phyloP scores from a whole-genome alignment of 2,329 filamentous ascomycete species.

The Venturia carpophila region DNA sequence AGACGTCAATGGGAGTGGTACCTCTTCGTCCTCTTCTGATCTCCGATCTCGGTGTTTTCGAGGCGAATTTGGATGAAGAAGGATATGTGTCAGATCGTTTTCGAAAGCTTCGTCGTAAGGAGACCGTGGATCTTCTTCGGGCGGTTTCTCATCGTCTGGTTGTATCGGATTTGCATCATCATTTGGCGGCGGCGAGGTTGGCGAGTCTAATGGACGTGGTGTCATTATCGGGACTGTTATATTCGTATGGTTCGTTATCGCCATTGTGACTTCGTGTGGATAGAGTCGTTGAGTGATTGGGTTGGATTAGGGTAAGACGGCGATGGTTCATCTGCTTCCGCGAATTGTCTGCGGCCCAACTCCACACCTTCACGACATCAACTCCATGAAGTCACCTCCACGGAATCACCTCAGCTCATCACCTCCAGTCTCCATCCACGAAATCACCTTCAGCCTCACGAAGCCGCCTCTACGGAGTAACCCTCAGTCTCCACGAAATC shows the following conservation, averaged over 20 bases:
- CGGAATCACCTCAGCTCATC: neutral
- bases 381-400: neutral
- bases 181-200: neutral
- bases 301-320: neutral
- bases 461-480: neutral
- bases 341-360: slow-evolving; percentile 1
- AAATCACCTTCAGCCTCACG: neutral
- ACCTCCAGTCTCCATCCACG: too few relatives aligned
- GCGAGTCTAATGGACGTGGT: neutral
- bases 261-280: neutral
- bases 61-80: slow-evolving; percentile 10
- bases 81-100: slow-evolving; percentile 2
- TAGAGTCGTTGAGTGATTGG: neutral
- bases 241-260: neutral
- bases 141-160: neutral
- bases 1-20: neutral
- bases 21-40: neutral
- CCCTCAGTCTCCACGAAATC: too few relatives aligned
- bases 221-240: slow-evolving; percentile 15
- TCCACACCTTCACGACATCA: neutral
- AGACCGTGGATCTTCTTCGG: neutral
- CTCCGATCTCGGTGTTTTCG: neutral
- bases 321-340: neutral
- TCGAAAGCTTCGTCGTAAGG: slow-evolving; percentile 17
- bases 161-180: neutral